A percentile compares a stretch with the other conserved stretches of the same genome.
Conservation (phyloP, 495 filamentous ascomycete species). For the Filosporella fistucella region DNA sequence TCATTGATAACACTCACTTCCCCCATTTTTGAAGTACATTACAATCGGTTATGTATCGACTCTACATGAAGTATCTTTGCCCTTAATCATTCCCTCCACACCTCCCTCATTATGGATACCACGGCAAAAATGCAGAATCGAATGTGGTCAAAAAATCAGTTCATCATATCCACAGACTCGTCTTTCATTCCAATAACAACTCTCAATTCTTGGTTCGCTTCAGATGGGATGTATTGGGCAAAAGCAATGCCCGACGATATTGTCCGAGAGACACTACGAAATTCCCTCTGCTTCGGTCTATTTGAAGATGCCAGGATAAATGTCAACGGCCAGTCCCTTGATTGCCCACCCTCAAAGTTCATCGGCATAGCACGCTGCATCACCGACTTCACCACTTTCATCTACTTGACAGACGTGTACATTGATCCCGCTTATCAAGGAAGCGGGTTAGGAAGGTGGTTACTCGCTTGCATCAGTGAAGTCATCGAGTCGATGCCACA, state of each 20-base stretch:
- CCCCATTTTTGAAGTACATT: no score
- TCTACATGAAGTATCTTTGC: no score
- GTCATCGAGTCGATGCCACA: conserved; percentile 45
- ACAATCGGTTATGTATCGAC: no score
- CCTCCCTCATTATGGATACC: no score
- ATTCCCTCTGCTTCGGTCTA: conserved; percentile 50
- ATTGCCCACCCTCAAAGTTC: no score
- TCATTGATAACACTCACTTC: no score
- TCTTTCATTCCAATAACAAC: conserved; percentile 37
- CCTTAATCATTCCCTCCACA: no score
- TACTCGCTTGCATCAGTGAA: conserved; percentile 54
- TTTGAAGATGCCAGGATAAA: conserved; percentile 32
- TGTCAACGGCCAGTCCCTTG: not conserved
- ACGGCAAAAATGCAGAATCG: not conserved
- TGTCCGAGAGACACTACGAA: conserved; percentile 38
- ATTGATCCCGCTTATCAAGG: conserved; percentile 48
- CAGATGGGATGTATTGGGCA: conserved; percentile 52
- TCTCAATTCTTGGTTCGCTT: conserved; percentile 43
- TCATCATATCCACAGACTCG: conserved; percentile 44
- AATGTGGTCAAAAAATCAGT: conserved; percentile 3
- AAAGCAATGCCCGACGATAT: conserved; percentile 26
- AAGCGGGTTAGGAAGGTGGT: conserved; percentile 55
- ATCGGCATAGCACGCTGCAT: conserved; percentile 59
- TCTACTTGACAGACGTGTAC: conserved; percentile 66
- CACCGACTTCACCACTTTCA: conserved; percentile 60